Evolutionary conservation across 805 yeast species (phyloP), one percentile per base, ranked within the genome.

Genomic region (Candida pini): DNA sequence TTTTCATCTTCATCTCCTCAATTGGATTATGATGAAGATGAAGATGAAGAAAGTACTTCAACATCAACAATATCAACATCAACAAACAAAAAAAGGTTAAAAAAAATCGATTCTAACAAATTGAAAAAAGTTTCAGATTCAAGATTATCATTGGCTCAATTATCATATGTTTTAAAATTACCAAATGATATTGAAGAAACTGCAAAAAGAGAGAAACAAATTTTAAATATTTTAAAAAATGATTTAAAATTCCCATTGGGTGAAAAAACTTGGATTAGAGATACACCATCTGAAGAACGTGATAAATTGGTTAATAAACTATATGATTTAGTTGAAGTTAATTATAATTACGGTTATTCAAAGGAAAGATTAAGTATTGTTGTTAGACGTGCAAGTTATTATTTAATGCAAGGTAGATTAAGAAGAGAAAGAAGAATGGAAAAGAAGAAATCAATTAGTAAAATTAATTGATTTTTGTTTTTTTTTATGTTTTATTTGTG

Each of bases 261-360:
- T 5, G 71, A 76, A 42, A 74, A 75, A 49, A 83, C 95, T 0
- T 87, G 96, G 95, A 78, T 84, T 28, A 68, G 95, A 43, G 95
- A 82, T 49, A 82, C 92, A 0, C 66, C 72, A 1, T 69, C 66
- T 34, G 60, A 56, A 4, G 71, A 72, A 41, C 66, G 95, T 27
- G 54, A 54, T 9, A 47, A 56, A 5, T 58, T 78, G 28, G 60
- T 83, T 18, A 64, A 65, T 18, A 60, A 66, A 33, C 64, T 87
- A 31, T 63, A 69, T 47, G 47, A 49, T 6, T 62, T 69, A 36
- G 76, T 81, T 6, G 63, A 62, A 21, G 48, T 47, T 3, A 67
- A 65, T 28, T 78, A 71, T 48, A 64, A 68, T 5, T 68, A 67
- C 38, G 76, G 76, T 18, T 76, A 81, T 48, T 60, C 70, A 29